These are phyloP conservation scores for Diplocarpon rosae DNA, from an alignment of 2,329 filamentous ascomycete species.

Conservation along the genomic window DNA sequence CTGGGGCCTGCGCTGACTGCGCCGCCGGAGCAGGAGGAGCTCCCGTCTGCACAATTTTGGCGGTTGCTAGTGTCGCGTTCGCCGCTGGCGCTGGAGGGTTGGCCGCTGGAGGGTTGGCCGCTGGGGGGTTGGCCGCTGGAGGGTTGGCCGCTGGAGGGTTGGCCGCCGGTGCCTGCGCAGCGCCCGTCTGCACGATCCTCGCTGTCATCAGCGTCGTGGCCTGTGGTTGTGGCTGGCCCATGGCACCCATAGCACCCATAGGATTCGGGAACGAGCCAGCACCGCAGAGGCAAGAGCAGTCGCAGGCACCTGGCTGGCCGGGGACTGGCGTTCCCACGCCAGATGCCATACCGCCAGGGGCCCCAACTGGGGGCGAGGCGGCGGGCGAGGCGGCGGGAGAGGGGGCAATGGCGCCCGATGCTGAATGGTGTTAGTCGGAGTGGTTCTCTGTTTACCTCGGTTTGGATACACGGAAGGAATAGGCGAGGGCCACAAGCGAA, in stretches of 20 bases:
- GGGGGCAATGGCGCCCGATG: too few relatives aligned
- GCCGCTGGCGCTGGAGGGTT: background rate
- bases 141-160: background rate
- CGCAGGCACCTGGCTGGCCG: constrained; percentile 11
- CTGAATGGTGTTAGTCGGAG: too few relatives aligned
- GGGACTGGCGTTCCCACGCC: constrained; percentile 11
- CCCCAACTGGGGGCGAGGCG: constrained; percentile 8
- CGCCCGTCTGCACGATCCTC: constrained; percentile 1
- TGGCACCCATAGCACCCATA: background rate
- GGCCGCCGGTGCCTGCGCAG: too few relatives aligned
- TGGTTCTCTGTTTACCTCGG: background rate
- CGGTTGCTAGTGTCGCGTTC: background rate
- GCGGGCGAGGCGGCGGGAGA: background rate
- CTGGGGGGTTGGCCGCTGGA: too few relatives aligned
- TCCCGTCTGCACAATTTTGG: background rate
- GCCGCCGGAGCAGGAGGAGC: background rate
- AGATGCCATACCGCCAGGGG: constrained; percentile 12
- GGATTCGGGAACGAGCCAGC: constrained; percentile 14
- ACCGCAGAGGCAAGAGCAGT: constrained; percentile 18
- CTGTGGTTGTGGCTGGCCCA: background rate
- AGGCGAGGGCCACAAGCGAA: too few relatives aligned
- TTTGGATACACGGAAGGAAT: background rate
- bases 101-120: too few relatives aligned
- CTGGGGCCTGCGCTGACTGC: too few relatives aligned
- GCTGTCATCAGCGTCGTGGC: constrained; percentile 8